A percentile compares a stretch with the other conserved stretches of the same genome.
Conservation (phyloP, 2,329 filamentous ascomycete species). For the Exophiala phaeomuriformis region DNA sequence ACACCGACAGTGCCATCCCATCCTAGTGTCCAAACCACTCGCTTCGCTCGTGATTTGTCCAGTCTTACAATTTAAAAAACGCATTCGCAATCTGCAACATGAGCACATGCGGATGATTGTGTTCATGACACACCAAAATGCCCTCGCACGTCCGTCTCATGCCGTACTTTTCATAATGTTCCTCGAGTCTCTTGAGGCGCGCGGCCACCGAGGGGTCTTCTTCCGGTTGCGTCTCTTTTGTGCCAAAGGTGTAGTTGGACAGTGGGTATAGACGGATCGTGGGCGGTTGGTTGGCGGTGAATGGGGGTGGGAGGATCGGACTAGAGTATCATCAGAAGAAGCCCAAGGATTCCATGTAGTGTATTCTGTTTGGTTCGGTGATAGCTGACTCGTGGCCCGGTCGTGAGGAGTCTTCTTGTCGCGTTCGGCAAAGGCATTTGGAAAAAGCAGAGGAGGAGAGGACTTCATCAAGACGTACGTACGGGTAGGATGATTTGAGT, state of each 20-base stretch:
- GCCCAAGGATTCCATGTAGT: too few species aligned
- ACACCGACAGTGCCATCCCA: not conserved
- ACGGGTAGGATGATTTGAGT: constrained; percentile 56
- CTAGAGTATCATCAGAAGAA: constrained; percentile 31
- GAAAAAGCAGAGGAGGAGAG: not conserved
- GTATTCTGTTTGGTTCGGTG: too few species aligned
- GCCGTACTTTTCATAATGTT: constrained; percentile 84
- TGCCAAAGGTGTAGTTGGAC: constrained; percentile 97
- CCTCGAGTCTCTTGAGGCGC: constrained; percentile 85
- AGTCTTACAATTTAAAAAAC: constrained; percentile 80
- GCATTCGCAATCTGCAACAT: constrained; percentile 99
- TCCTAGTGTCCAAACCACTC: constrained; percentile 1
- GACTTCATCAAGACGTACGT: not conserved
- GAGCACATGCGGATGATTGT: constrained; percentile 96
- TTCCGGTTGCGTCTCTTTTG: constrained; percentile 96
- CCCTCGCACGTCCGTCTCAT: constrained; percentile 98
- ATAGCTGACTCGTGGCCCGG: not conserved
- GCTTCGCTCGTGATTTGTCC: not conserved
- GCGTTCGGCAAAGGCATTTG: not conserved
- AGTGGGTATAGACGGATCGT: constrained; percentile 89
- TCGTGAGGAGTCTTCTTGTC: not conserved
- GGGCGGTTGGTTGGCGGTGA: constrained; percentile 80
- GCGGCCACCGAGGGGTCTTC: constrained; percentile 94
- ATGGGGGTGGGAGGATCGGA: constrained; percentile 70
- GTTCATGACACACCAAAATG: constrained; percentile 94